Evolutionary conservation across 1,284 basidiomycete species (phyloP).

Genomic region (Omphalotus olearius): DNA sequence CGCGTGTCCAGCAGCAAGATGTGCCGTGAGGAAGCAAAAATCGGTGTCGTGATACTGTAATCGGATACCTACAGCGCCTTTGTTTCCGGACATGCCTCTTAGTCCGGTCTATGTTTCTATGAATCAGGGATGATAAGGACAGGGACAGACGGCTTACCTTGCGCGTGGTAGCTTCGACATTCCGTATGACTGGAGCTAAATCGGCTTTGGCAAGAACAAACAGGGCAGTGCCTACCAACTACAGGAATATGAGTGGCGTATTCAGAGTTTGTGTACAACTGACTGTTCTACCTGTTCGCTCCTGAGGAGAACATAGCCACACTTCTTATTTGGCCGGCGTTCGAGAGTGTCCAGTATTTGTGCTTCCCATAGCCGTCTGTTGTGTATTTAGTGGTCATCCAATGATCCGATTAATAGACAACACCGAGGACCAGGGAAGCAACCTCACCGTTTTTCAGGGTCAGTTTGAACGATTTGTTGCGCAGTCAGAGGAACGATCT

Average conservation of each 20-base stretch:
- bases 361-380: constrained; percentile 83
- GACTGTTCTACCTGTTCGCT: constrained; percentile 76
- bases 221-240: constrained; percentile 94
- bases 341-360: constrained; percentile 80
- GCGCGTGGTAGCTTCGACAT: constrained; percentile 88
- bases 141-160: constrained; percentile 53
- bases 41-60: constrained; percentile 88
- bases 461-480: constrained; percentile 97
- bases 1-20: constrained; percentile 90
- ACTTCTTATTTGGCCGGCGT: constrained; percentile 58
- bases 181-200: constrained; percentile 76
- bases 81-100: constrained; percentile 96
- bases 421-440: background rate
- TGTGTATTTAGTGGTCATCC: constrained; percentile 1
- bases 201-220: constrained; percentile 81
- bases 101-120: constrained; percentile 73
- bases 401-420: background rate
- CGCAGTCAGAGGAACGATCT: constrained; percentile 95
- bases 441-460: constrained; percentile 78
- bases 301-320: constrained; percentile 82
- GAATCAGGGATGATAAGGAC: constrained; percentile 2
- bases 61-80: constrained; percentile 91
- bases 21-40: constrained; percentile 94
- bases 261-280: background rate
- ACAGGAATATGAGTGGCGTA: constrained; percentile 7